Evolutionary conservation across 2,329 filamentous ascomycete genomes (phyloP).

Genomic region (Colletotrichum coccodes): DNA sequence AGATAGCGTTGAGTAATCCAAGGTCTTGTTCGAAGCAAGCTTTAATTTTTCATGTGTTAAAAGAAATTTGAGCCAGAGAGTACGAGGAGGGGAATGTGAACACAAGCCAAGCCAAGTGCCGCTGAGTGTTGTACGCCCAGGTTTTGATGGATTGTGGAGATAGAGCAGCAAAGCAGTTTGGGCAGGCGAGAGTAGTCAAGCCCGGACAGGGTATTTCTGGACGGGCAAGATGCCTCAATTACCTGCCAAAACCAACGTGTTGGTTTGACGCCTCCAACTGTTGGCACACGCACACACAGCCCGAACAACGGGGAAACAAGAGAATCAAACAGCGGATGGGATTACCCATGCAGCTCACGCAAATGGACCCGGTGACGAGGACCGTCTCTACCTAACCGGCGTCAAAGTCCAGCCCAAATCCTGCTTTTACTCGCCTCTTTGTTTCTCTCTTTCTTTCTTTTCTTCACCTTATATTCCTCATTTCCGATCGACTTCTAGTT

Average conservation of each 20-base stretch:
- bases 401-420: slow-evolving; percentile 5
- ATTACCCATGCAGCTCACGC: not conserved
- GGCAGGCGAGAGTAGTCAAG: not conserved
- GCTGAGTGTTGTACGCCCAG: not conserved
- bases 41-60: not conserved
- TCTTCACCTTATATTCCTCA: too few species aligned
- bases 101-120: not conserved
- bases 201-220: not conserved
- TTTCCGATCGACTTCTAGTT: slow-evolving; percentile 6
- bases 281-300: not conserved
- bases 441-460: not conserved
- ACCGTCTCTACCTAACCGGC: not conserved
- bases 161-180: not conserved
- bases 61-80: not conserved
- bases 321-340: not conserved
- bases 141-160: not conserved
- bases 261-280: not conserved
- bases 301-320: not conserved
- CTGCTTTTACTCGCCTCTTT: slow-evolving; percentile 13
- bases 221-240: not conserved
- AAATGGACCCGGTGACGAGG: not conserved
- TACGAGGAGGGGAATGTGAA: not conserved
- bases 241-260: not conserved
- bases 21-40: not conserved
- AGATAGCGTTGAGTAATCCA: not conserved